Conservation (phyloP, 2,329 filamentous ascomycete genomes). For the Neocatenulostroma microsporum region DNA sequence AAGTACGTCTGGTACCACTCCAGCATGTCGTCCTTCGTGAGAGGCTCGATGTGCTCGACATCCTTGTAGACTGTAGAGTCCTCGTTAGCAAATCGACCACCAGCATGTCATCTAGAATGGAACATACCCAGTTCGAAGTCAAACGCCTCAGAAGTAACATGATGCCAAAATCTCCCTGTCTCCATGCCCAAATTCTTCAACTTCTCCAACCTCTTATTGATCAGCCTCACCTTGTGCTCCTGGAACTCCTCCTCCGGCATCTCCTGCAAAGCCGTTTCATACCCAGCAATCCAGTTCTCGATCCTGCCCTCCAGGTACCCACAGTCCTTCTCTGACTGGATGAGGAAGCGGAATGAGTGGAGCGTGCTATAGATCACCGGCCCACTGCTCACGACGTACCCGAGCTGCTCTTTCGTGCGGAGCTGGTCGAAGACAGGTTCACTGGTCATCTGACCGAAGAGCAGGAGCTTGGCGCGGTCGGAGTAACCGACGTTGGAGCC, state of each 20-base stretch:
- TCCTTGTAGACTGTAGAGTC: constrained; percentile 58
- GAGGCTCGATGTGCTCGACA: constrained; percentile 60
- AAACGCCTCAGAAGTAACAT: constrained; percentile 78
- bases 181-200: constrained; percentile 87
- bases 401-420: constrained; percentile 92
- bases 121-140: constrained; percentile 76
- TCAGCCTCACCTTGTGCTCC: constrained; percentile 78
- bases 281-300: constrained; percentile 68
- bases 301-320: constrained; percentile 81
- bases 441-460: constrained; percentile 83
- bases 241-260: constrained; percentile 85
- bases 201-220: constrained; percentile 82
- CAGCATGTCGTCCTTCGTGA: constrained; percentile 73
- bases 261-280: constrained; percentile 56
- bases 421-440: constrained; percentile 93
- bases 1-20: constrained; percentile 73
- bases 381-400: constrained; percentile 90
- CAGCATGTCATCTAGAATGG: not conserved
- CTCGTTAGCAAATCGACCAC: constrained; percentile 5
- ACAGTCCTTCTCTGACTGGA: constrained; percentile 83
- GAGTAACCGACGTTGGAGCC: constrained; percentile 51
- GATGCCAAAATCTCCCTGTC: constrained; percentile 71
- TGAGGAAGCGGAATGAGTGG: constrained; percentile 72
- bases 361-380: constrained; percentile 66
- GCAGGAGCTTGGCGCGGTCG: constrained; percentile 65